Evolutionary conservation across 2,329 filamentous ascomycete genomes (phyloP), one percentile per base, ranked within the genome.

Genomic region (Microcyclosporella mali): DNA sequence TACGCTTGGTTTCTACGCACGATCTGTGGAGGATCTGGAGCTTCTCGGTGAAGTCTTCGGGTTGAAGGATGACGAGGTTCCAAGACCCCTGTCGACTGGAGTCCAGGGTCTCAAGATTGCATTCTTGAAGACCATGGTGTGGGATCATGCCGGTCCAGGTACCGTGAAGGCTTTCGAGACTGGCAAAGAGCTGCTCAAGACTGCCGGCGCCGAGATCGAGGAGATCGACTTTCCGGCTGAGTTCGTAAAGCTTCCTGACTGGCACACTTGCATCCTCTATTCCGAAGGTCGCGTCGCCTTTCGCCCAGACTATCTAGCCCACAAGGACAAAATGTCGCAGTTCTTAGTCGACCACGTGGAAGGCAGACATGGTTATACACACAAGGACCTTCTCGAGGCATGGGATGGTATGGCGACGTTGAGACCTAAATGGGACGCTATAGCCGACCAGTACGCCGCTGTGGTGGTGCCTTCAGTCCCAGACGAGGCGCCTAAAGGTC

Each of bases 1-100:
- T 52, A 85, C 81, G 0, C 53, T 82, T 0, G 81, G 82, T 1
- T 64, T 82, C 11, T 83, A 75, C 44, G 70, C 77, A 0, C 72
- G 81, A 0, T 71, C 67, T 4, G 66, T 81, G 0, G 71, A 71
- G 1, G 82, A 85, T 45, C 57, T 85, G 0, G 63, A 78, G 27
- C 58, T 82, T 0, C 57, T 85, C 0, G 67, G 73, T 1, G 70
- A 74, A 6, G 64, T 74, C 0, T 81, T 83, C 43, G 65, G 63
- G 1, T 54, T 85, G 0, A 51, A 65, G 1, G 79, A 82, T 43
- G 74, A 81, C 41, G 59, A 67, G 1, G 14, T 49, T 0, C 46
- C 50, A 3, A 32, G 34, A 9, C 32, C 46, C 10, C 41, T 47
- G 16, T 27, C 34, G 7, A 65, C 67, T 3, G 41, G 57, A 0